A percentile compares a stretch with the other conserved stretches of the same genome.
Conservation (phyloP, 2,329 filamentous ascomycete species). For the Coniochaeta ligniaria region DNA sequence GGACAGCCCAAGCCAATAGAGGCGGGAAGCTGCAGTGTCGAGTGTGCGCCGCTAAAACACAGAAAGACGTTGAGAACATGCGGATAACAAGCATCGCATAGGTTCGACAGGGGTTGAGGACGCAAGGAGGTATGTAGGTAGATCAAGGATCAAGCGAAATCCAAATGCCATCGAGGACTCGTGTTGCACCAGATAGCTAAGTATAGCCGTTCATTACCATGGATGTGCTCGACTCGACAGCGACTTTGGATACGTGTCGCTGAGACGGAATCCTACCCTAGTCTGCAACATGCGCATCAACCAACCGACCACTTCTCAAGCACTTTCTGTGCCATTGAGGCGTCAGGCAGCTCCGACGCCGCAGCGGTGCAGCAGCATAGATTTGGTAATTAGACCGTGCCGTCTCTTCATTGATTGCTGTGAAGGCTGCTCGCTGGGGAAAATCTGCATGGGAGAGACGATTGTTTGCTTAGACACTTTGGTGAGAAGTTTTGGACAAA, state of each 20-base stretch:
- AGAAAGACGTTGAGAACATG: not conserved
- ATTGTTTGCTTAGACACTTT: not conserved
- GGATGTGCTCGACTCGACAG: not conserved
- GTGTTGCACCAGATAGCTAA: not conserved
- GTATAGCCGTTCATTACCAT: not conserved
- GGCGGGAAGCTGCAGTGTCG: not conserved
- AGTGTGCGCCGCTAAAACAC: not conserved
- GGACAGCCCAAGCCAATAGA: not conserved
- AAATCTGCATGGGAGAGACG: not conserved
- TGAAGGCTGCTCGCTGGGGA: not conserved
- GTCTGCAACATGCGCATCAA: not conserved
- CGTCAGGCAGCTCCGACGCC: not conserved
- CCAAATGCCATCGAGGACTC: not conserved
- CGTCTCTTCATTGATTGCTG: not conserved
- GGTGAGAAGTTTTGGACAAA: not conserved
- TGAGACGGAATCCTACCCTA: not conserved
- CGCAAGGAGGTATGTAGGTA: not conserved
- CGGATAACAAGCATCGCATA: not conserved
- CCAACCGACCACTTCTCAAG: not conserved
- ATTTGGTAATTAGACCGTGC: not conserved
- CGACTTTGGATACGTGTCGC: not conserved
- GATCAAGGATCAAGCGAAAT: not conserved
- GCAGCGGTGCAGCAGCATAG: not conserved
- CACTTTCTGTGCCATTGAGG: not conserved
- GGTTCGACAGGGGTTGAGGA: not conserved